Evolutionary conservation across 306 rosid genomes (phyloP), one percentile per base, ranked within the genome.

Genomic region (Datisca glomerata): DNA sequence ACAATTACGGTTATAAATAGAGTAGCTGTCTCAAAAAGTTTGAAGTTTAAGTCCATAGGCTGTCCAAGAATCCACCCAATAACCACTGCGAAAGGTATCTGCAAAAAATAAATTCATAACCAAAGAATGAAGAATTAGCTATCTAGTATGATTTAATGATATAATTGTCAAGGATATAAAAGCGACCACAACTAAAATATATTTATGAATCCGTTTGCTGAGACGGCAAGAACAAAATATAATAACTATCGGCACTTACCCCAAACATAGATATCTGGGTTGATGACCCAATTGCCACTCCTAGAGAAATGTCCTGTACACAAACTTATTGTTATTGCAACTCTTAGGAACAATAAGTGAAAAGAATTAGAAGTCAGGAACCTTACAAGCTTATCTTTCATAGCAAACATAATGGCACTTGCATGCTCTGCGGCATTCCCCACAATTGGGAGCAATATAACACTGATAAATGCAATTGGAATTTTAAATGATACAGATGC

Each of bases 391-490:
- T 80, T 85, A 61, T 80, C 95, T 74, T 85, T 80, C 81, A 76
- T 71, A 57, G 95, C 93, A 76, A 85, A 85, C 70, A 76, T 71
- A 42, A 85, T 28, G 44, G 93, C 95, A 53, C 87, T 76, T 43
- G 93, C 95, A 71, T 85, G 95, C 65, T 85, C 95, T 7, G 92
- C 93, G 37, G 95, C 95, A 66, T 85, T 79, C 43, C 84, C 86
- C 65, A 74, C 93, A 27, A 85, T 56, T 11, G 95, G 95, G 49
- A 85, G 95, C 72, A 85, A 57, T 58, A 85, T 61, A 36, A 85
- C 93, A 45, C 93, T 76, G 33, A 85, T 85, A 61, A 80, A 85
- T 27, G 93, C 16, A 24, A 85, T 46, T 5, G 93, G 84, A 43
- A 80, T 58, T 17, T 69, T 67, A 75, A 78, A 66, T 25, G 75